Conservation (phyloP, 2,329 filamentous ascomycete species). For the Fusarium agapanthi region DNA sequence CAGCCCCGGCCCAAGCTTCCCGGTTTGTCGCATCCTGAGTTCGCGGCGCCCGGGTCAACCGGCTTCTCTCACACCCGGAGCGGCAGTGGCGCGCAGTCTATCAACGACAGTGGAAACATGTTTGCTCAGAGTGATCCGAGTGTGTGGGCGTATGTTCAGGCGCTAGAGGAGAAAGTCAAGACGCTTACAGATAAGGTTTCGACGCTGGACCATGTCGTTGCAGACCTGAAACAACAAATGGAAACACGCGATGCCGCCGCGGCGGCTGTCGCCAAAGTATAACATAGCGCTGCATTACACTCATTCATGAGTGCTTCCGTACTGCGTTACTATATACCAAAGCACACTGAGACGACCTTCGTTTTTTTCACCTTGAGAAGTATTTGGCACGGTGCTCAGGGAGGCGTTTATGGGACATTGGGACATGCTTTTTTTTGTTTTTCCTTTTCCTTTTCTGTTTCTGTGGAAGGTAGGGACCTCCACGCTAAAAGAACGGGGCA, state of each 20-base stretch:
- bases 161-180: conserved; percentile 67
- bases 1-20: conserved; percentile 52
- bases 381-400: conserved; percentile 42
- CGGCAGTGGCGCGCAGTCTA: conserved; percentile 62
- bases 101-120: conserved; percentile 71
- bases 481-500: conserved; percentile 45
- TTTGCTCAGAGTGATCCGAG: conserved; percentile 69
- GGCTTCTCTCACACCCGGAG: conserved; percentile 46
- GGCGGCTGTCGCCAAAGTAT: conserved; percentile 34
- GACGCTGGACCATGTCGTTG: conserved; percentile 47
- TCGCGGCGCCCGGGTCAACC: conserved; percentile 44
- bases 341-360: conserved; percentile 40
- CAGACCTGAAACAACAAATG: conserved; percentile 47
- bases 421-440: conserved; percentile 30
- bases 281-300: conserved; percentile 6
- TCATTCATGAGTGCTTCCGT: neutral
- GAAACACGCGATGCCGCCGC: conserved; percentile 44
- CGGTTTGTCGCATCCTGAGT: conserved; percentile 49
- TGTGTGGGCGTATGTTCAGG: conserved; percentile 77
- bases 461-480: conserved; percentile 45
- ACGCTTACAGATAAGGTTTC: conserved; percentile 47
- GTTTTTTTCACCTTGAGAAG: conserved; percentile 27
- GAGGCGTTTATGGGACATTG: conserved; percentile 43
- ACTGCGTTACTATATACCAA: conserved; percentile 31
- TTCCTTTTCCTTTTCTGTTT: conserved; percentile 2